Evolutionary conservation across 768 basidiomycete species (phyloP).

Genomic region (Amanita subjunquillea): DNA sequence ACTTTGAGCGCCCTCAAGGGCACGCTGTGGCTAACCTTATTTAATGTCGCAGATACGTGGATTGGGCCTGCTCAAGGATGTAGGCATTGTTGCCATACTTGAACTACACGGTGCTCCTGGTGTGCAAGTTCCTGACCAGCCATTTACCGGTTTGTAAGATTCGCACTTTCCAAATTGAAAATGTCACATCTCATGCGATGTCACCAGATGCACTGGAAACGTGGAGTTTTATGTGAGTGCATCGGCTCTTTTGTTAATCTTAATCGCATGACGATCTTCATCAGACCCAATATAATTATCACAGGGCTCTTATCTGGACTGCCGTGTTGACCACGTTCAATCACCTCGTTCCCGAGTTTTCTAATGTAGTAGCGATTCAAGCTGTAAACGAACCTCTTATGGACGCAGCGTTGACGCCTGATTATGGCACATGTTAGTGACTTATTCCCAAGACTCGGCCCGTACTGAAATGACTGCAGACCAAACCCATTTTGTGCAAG

Average conservation of each 20-base stretch:
- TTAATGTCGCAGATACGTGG: constrained; percentile 43
- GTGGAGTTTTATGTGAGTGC: constrained; percentile 61
- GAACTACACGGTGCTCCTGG: constrained; percentile 65
- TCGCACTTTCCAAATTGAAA: not conserved
- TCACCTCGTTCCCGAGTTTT: constrained; percentile 60
- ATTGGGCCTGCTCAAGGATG: constrained; percentile 43
- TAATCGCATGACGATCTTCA: not conserved
- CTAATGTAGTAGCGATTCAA: constrained; percentile 57
- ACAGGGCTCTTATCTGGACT: constrained; percentile 73
- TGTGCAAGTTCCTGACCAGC: constrained; percentile 47
- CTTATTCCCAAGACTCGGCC: too few relatives aligned
- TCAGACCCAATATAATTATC: constrained; percentile 63
- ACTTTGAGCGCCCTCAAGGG: not conserved
- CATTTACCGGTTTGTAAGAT: constrained; percentile 59
- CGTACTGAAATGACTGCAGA: too few relatives aligned
- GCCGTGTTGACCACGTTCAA: constrained; percentile 67
- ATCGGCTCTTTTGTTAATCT: not conserved
- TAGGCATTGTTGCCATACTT: constrained; percentile 58
- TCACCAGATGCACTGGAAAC: constrained; percentile 48
- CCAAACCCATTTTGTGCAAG: too few relatives aligned
- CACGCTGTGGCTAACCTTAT: not conserved
- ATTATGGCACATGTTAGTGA: constrained; percentile 41
- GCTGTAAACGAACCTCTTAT: constrained; percentile 74
- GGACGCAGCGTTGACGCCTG: constrained; percentile 33
- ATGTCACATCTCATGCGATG: not conserved